A percentile compares a stretch with the other conserved stretches of the same genome.
phyloP scores from a whole-genome alignment of 164 flowering plant species.

The Chimonanthus salicifolius region DNA sequence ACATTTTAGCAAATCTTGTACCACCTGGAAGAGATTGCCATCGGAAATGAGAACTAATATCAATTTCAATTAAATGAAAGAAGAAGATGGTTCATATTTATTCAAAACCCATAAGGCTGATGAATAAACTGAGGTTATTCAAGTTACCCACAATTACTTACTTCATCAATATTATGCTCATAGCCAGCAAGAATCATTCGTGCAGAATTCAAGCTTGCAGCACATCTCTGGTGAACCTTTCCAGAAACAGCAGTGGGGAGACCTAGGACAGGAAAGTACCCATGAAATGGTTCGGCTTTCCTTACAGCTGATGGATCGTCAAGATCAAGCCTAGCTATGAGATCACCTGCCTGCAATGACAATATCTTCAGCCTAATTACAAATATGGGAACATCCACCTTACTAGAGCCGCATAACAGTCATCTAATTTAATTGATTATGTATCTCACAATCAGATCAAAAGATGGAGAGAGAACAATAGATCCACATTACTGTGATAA shows the following conservation, averaged over 20 bases:
- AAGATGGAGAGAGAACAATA: not conserved
- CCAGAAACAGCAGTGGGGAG: conserved; percentile 95
- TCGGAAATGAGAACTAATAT: not conserved
- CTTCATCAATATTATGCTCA: conserved; percentile 91
- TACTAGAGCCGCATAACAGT: not conserved
- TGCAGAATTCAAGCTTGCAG: conserved; percentile 87
- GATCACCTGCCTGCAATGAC: conserved; percentile 77
- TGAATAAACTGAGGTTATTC: not conserved
- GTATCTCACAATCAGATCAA: not conserved
- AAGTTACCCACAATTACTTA: conserved; percentile 23
- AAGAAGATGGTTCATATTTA: not conserved
- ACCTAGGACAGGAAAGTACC: conserved; percentile 86
- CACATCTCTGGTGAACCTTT: conserved; percentile 97
- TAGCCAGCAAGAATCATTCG: conserved; percentile 97
- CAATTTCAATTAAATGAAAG: not conserved
- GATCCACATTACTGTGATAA: not conserved
- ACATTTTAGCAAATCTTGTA: conserved; percentile 81
- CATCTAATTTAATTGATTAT: not conserved
- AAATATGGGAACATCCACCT: not conserved
- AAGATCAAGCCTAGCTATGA: conserved; percentile 86
- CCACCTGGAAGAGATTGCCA: conserved; percentile 49
- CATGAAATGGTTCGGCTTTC: conserved; percentile 93
- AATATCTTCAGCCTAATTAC: conserved; percentile 1
- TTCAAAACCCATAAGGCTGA: too few species aligned
- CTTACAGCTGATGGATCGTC: conserved; percentile 99